Evolutionary conservation across 1,139 yeast genomes (phyloP).

Genomic region (Pichia sp.): DNA sequence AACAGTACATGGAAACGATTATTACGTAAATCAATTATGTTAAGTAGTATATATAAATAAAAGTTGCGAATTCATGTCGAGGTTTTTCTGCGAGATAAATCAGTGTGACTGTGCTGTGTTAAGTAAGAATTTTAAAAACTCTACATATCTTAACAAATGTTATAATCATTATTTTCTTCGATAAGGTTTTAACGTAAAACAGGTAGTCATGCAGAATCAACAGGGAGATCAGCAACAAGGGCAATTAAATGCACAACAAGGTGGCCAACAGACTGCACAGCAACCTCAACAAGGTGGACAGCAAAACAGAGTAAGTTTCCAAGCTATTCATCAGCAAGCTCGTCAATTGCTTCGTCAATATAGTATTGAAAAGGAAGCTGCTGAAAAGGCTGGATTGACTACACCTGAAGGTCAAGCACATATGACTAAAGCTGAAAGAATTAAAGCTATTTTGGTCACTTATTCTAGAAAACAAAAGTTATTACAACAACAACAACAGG

Average conservation of each 20-base stretch:
- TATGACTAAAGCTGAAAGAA: constrained; percentile 59
- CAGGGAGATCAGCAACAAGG: neutral
- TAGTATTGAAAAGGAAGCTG: constrained; percentile 57
- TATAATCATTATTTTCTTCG: too few species aligned
- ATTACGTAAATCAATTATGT: neutral
- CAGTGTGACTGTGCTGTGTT: too few species aligned
- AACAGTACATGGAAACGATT: neutral
- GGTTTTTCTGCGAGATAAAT: too few species aligned
- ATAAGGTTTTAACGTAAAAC: neutral
- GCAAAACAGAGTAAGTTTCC: constrained; percentile 13
- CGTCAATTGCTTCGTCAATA: constrained; percentile 57
- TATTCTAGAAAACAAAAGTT: constrained; percentile 30
- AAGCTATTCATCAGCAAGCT: constrained; percentile 39
- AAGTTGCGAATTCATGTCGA: neutral
- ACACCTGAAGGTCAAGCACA: constrained; percentile 69
- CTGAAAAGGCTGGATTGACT: constrained; percentile 48
- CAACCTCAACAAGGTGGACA: constrained; percentile 16
- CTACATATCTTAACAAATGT: too few species aligned
- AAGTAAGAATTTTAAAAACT: too few species aligned
- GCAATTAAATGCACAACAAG: neutral
- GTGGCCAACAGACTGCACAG: constrained; percentile 6
- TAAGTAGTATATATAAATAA: neutral
- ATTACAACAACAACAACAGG: constrained; percentile 25
- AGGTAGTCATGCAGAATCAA: constrained; percentile 1
- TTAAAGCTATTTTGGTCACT: constrained; percentile 41